Base-by-base conservation (phyloP, 179 eudicot species). In the Carnegiea gigantea region DNA sequence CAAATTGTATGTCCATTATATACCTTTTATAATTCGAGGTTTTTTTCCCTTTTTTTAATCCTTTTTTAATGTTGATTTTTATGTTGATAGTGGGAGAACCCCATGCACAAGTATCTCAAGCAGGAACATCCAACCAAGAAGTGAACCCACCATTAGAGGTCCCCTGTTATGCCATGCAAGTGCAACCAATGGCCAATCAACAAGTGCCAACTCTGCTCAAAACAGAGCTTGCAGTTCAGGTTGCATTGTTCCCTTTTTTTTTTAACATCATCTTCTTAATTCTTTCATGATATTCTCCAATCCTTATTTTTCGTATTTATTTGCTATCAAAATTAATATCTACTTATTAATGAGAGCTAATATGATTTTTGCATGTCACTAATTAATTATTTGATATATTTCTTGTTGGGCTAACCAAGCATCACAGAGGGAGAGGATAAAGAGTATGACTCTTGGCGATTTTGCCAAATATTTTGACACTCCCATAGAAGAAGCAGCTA, bases 381-480 rank as follows among this genome's bases (percentile, higher is more conserved):
- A 21, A 53, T 46, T 18, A 51, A 67, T 78, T 26, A 2, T 76
- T 33, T 46, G 11, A 17, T 12, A n/a, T 60, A 51, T 64, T 14
- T 23, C 38, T 1, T 46, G 44, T 40, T 40, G 44, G 44, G 44
- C 44, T 7, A 40, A 40, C 44, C 78, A 86, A 77, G 86, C 33
- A 40, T 14, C n/a, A 51, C 85, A 86, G 88, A 83, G 96, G 85
- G 87, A 85, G 62, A 88, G 94, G 78, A 85, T 90, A 0, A 83
- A 73, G 78, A 84, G 30, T 13, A 60, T 93, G 90, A 86, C 46
- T 14, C 20, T 91, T 54, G 78, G 65, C 26, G 93, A 92, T 49
- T 62, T 93, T 26, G 70, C 76, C 1, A 70, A 23, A 14, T 87
- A 87, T 80, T 91, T 88, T 79, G 73, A 88, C 80, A 71, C 78